A percentile compares a stretch with the other conserved stretches of the same genome.
Conservation (phyloP, 2,329 filamentous ascomycete genomes). For the Fusarium chuoi region DNA sequence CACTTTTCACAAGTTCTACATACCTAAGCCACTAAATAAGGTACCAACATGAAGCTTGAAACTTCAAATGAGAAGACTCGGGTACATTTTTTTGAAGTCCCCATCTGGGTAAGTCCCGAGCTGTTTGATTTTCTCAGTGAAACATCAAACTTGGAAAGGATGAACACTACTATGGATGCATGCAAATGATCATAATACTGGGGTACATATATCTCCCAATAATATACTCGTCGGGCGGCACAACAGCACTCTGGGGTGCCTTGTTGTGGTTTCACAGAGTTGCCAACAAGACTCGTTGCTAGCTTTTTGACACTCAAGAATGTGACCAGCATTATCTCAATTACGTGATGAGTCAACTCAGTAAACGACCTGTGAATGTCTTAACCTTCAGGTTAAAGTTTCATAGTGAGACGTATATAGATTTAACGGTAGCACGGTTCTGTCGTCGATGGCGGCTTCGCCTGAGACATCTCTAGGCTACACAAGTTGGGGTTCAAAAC, state of each 20-base stretch:
- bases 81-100: background rate
- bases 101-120: background rate
- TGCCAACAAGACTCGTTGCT: too few relatives aligned
- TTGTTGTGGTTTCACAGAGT: background rate
- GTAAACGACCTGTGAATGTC: background rate
- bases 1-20: background rate
- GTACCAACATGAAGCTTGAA: background rate
- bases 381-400: slow-evolving; percentile 1
- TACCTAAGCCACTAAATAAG: background rate
- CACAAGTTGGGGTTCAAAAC: background rate
- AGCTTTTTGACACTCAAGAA: background rate
- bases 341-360: background rate
- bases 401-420: background rate
- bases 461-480: background rate
- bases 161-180: background rate
- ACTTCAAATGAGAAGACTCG: background rate
- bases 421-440: slow-evolving; percentile 1
- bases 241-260: background rate
- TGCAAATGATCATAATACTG: background rate
- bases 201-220: background rate
- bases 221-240: background rate
- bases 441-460: background rate
- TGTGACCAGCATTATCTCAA: background rate
- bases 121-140: background rate
- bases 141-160: background rate